Percentiles rank a stretch among this genome's conserved stretches.
These are phyloP conservation scores for Botrytis byssoidea DNA, from an alignment of 2,329 filamentous ascomycete species.

Conservation along the genomic window DNA sequence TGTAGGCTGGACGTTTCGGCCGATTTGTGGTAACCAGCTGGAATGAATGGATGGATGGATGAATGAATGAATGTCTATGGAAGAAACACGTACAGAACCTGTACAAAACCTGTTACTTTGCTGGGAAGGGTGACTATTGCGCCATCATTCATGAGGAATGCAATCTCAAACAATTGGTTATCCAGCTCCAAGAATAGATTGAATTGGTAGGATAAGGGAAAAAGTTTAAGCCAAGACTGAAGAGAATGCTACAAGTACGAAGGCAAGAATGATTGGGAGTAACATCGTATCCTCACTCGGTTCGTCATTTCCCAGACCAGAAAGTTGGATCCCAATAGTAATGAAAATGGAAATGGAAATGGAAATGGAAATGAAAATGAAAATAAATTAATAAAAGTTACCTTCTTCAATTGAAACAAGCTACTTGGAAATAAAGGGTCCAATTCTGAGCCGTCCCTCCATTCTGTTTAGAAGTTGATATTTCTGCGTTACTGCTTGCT, in stretches of 20 bases:
- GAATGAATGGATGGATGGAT: background rate
- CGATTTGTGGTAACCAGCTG: slow-evolving; percentile 7
- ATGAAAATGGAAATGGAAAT: background rate
- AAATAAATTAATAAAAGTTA: background rate
- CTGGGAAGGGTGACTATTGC: slow-evolving; percentile 12
- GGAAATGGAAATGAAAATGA: background rate
- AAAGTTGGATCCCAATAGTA: background rate
- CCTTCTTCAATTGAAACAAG: slow-evolving; percentile 9
- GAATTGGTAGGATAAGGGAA: background rate
- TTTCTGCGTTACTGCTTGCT: background rate
- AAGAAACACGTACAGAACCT: background rate
- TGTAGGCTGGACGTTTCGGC: background rate
- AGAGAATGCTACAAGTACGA: background rate
- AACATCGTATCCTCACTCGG: slow-evolving; percentile 14
- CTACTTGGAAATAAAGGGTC: background rate
- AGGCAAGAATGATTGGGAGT: background rate
- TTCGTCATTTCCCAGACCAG: background rate
- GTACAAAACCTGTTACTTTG: background rate
- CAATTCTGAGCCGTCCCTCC: background rate
- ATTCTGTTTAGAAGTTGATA: background rate
- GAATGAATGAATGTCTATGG: background rate
- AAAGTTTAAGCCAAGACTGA: slow-evolving; percentile 8
- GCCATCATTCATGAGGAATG: slow-evolving; percentile 11
- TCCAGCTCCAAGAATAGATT: background rate
- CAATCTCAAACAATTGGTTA: slow-evolving; percentile 3